Evolutionary conservation across 78 protist genomes (phyloP), one percentile per base, ranked within the genome.

Genomic region (Dictyostelium intermedium): DNA sequence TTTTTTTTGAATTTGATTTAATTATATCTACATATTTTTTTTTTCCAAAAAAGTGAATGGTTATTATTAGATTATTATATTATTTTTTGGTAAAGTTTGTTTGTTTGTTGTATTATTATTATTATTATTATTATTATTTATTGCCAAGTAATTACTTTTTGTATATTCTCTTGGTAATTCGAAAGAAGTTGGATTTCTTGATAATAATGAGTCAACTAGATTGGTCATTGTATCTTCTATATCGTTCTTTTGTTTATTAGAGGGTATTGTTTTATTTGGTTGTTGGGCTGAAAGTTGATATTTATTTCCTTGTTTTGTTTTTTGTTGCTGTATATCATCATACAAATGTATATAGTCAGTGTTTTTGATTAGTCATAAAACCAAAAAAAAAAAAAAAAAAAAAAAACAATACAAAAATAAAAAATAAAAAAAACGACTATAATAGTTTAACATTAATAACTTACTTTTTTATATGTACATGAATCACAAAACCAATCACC

Each of bases 401-500:
- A 70, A 11, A 13, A 23, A 6, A 1, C 0, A 23, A 10, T 27
- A 5, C 0, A 53, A 16, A 13, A 50, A 47, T n/a, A 5, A 27
- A 82, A 60, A 66, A 11, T 41, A n/a, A n/a, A n/a, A n/a, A n/a
- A n/a, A n/a, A n/a, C n/a, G n/a, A n/a, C n/a, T n/a, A n/a, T n/a
- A n/a, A n/a, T n/a, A n/a, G n/a, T n/a, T n/a, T n/a, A n/a, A n/a
- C n/a, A n/a, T n/a, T n/a, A n/a, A 39, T 39, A 2, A 45, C 70
- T 10, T 74, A 72, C 79, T 72, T 72, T 35, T 61, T 81, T 91
- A 56, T 60, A 30, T 20, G 4, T 27, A 79, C 95, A 91, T 23
- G 56, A 45, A 27, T 32, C 37, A 73, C 95, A 91, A 45, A 32
- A 91, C 95, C 95, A 91, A 73, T 91, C 95, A 43, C 91, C 95